phyloP scores from a whole-genome alignment of 2,329 filamentous ascomycete genomes.

The Aspergillus proliferans region DNA sequence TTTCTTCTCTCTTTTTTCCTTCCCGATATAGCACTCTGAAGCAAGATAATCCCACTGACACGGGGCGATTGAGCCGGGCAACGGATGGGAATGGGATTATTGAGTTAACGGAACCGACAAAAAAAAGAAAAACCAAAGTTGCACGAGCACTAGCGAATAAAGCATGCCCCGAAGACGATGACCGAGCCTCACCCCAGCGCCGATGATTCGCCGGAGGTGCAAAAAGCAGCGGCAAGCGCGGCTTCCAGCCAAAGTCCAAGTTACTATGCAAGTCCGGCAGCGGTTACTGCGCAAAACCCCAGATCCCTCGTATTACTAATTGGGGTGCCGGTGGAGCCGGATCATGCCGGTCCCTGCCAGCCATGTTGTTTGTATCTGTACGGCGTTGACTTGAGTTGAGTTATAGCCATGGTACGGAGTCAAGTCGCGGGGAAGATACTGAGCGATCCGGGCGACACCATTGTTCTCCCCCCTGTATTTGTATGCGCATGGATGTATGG shows the following conservation, averaged over 20 bases:
- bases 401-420: no score
- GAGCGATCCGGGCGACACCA: no score
- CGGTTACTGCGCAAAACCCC: conserved; percentile 32
- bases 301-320: conserved; percentile 8
- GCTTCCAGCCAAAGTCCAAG: conserved; percentile 25
- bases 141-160: not conserved
- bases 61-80: no score
- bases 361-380: no score
- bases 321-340: not conserved
- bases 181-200: not conserved
- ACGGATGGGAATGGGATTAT: not conserved
- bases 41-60: no score
- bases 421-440: no score
- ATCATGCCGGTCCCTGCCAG: not conserved
- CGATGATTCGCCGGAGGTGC: not conserved
- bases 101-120: not conserved
- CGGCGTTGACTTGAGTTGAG: no score
- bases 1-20: conserved; percentile 1
- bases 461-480: no score
- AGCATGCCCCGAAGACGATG: not conserved
- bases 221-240: conserved; percentile 32
- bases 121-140: not conserved
- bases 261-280: conserved; percentile 4
- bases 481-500: not conserved
- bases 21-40: not conserved